Evolutionary conservation across 257 asterid genomes (phyloP), one percentile per base, ranked within the genome.

Genomic region (Solanum neorickii): DNA sequence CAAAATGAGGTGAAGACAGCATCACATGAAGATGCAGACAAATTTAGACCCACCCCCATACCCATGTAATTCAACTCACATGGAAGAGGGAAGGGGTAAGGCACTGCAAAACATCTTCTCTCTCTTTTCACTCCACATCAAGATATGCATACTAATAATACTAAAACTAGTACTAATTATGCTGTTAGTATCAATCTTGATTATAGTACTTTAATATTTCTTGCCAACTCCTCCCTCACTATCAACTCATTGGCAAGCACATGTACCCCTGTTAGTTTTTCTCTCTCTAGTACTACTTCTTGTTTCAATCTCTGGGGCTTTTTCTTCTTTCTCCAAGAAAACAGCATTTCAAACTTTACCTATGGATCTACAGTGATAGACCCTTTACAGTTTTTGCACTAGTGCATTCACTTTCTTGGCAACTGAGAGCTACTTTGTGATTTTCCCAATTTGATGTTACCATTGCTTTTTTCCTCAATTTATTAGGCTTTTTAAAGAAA

Each of bases 21-120:
- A 83, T 91, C 95, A 94, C 98, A 93, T 94, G 96, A 85, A 44
- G 82, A 88, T 87, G 89, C 94, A 89, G 93, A 89, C 93, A 92
- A 59, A n/a, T 82, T 83, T 77, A 91, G 93, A 89, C 93, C 96
- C 95, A 92, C 92, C 85, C 88, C 82, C 33, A 39, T 21, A 31
- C 82, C 42, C 82, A 18, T 74, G 60, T 88, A 84, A 92, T 84
- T 70, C 89, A 77, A 88, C 86, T 91, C 97, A 94, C 96, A 93
- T 94, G 97, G 93, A 83, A 86, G 69, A 80, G 42, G 76, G 25
- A 87, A 89, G 91, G 91, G 88, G 88, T 80, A 89, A 66, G 62
- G 85, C 87, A 33, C 91, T 87, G 88, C 88, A 89, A 52, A 9
- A 33, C 70, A 73, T 74, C 47, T 70, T 73, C 47, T 20, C 29